Evolutionary conservation across 2,329 filamentous ascomycete species (phyloP), one percentile per base, ranked within the genome.

Genomic region (Trichoderma asperellum): DNA sequence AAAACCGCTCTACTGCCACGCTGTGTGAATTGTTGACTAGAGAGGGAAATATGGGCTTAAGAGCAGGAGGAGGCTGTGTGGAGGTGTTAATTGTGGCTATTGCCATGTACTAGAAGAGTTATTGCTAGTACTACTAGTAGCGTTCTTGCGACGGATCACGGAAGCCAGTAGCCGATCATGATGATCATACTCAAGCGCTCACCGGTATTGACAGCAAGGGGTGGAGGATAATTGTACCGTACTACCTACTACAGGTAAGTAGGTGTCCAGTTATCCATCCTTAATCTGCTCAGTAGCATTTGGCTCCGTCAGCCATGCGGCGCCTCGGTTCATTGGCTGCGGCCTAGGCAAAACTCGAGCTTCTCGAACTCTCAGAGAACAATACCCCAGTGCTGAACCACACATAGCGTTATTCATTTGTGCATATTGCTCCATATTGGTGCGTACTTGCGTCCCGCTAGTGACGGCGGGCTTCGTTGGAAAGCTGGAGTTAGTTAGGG

Each of bases 111-210:
- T 43, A 7, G 40, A n/a, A 43, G 40, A 18, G 37, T 10, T 43
- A 18, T n/a, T 43, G 7, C 40, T 43, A 61, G 18, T 5, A 32
- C 24, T 24, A 32, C 5, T 21, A 61, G 61, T 52, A 55, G 21
- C 32, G 62, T 53, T 57, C 53, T 57, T 58, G 29, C 29, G 52
- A 52, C 65, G 69, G 69, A 70, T 68, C 69, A 56, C 69, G 69
- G 69, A 68, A 64, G 69, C 65, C 69, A 68, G 65, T n/a, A 68
- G 65, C 69, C 64, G 65, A 68, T 70, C 64, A 68, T 70, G 68
- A 32, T 67, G 60, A 69, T 69, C 68, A 65, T 60, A 56, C 61
- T 43, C 32, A 21, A 56, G 34, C 52, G 34, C 52, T 55, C 43
- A 35, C 65, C 68, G 68, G 68, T 56, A 69, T 27, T 60, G 55